Conservation (phyloP, 2,329 filamentous ascomycete genomes). For the Passalora sequoiae region DNA sequence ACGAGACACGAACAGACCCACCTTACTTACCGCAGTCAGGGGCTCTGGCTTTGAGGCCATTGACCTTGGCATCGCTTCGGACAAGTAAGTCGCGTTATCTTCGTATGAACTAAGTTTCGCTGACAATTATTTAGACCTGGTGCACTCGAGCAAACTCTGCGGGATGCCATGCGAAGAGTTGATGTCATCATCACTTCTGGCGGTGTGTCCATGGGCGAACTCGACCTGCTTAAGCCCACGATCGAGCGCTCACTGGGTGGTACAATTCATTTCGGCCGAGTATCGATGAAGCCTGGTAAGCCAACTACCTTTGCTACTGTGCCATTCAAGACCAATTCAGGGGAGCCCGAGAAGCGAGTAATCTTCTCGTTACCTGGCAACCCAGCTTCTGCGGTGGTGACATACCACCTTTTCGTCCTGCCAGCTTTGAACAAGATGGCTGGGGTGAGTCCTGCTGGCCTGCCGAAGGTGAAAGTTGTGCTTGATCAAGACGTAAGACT, state of each 20-base stretch:
- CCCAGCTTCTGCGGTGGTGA: conserved; percentile 86
- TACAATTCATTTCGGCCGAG: conserved; percentile 91
- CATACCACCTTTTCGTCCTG: conserved; percentile 88
- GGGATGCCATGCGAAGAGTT: conserved; percentile 65
- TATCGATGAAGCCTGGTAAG: conserved; percentile 97
- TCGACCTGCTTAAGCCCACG: conserved; percentile 92
- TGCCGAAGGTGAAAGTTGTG: conserved; percentile 66
- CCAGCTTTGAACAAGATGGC: conserved; percentile 74
- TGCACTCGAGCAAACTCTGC: conserved; percentile 69
- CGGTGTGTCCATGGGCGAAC: conserved; percentile 95
- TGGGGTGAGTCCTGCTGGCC: conserved; percentile 62
- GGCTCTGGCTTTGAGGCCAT: conserved; percentile 72
- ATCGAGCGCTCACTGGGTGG: conserved; percentile 86
- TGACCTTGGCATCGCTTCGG: conserved; percentile 79
- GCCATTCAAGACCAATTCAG: conserved; percentile 51
- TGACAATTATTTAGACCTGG: conserved; percentile 47
- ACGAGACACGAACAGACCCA: conserved; percentile 86
- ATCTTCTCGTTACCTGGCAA: conserved; percentile 93
- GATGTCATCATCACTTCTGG: conserved; percentile 89
- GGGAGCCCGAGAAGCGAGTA: conserved; percentile 58
- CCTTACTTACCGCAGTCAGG: conserved; percentile 69
- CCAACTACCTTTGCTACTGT: conserved; percentile 95
- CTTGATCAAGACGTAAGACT: conserved; percentile 67
- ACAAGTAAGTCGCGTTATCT: conserved; percentile 47
- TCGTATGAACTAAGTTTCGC: neutral